Conservation (phyloP, 129 eudicot genomes). For the Arctium minus region DNA sequence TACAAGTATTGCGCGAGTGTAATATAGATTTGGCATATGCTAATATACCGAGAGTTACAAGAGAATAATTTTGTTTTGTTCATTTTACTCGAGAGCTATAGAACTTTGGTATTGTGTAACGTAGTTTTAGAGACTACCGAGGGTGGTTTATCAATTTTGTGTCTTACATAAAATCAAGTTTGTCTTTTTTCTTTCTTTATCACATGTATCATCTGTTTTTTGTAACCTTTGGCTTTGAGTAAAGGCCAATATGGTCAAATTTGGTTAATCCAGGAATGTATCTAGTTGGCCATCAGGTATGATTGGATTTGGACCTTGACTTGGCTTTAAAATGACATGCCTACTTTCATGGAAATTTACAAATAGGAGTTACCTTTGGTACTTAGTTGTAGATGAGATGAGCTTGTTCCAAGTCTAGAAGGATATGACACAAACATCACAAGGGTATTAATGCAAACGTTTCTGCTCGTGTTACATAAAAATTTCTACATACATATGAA, state of each 20-base stretch:
- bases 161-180: conserved; percentile 19
- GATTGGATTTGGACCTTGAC: neutral
- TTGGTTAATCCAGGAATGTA: conserved; percentile 1
- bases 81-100: conserved; percentile 9
- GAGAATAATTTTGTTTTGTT: conserved; percentile 21
- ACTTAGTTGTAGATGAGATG: neutral
- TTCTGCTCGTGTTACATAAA: neutral
- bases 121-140: conserved; percentile 28
- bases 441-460: neutral
- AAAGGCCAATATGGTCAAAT: conserved; percentile 1
- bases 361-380: neutral
- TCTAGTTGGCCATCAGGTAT: neutral
- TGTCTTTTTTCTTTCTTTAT: neutral
- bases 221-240: neutral
- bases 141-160: conserved; percentile 31
- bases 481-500: neutral
- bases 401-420: neutral
- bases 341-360: neutral
- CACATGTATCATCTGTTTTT: neutral
- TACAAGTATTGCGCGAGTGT: conserved; percentile 24
- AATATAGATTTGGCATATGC: conserved; percentile 32
- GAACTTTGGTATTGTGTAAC: conserved; percentile 17
- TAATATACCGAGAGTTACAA: conserved; percentile 23
- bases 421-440: neutral
- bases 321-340: neutral